A percentile compares a stretch with the other conserved stretches of the same genome.
These are phyloP conservation scores for Aquilaria sinensis DNA, from an alignment of 345 rosid species.

Conservation along the genomic window DNA sequence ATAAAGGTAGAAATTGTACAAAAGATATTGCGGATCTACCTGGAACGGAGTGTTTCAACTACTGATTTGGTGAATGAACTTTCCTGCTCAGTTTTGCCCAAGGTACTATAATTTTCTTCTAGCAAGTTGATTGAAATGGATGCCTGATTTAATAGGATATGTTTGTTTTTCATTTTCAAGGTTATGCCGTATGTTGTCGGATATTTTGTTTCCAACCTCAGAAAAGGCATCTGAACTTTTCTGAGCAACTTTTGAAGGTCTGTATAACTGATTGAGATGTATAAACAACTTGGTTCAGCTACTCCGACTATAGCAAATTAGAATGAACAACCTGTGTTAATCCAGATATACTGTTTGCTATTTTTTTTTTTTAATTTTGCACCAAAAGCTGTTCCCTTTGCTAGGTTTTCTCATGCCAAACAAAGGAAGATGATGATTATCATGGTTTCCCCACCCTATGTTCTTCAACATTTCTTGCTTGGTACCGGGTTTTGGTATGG, in stretches of 20 bases:
- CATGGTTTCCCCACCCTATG: constrained; percentile 53
- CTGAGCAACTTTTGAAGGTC: too few relatives aligned
- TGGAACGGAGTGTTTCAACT: constrained; percentile 57
- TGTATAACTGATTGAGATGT: too few relatives aligned
- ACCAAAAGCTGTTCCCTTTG: constrained; percentile 12
- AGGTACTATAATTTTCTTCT: constrained; percentile 31
- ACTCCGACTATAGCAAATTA: neutral
- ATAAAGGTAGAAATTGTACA: constrained; percentile 66
- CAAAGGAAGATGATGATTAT: constrained; percentile 33
- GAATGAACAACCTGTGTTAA: neutral
- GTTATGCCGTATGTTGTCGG: too few relatives aligned
- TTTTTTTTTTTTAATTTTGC: neutral
- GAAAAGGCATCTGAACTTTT: too few relatives aligned
- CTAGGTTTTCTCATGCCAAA: constrained; percentile 37
- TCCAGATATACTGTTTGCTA: too few relatives aligned
- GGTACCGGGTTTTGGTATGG: constrained; percentile 74
- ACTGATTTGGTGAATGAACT: constrained; percentile 60
- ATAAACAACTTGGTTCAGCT: too few relatives aligned
- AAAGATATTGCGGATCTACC: constrained; percentile 54
- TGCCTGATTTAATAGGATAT: neutral
- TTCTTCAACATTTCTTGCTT: constrained; percentile 59
- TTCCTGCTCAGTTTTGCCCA: constrained; percentile 62
- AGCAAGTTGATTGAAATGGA: too few relatives aligned
- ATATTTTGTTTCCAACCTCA: too few relatives aligned
- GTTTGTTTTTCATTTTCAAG: neutral